These are phyloP conservation scores for Paramecium caudatum DNA, from an alignment of 73 alveolate genomes.

Conservation along the genomic window DNA sequence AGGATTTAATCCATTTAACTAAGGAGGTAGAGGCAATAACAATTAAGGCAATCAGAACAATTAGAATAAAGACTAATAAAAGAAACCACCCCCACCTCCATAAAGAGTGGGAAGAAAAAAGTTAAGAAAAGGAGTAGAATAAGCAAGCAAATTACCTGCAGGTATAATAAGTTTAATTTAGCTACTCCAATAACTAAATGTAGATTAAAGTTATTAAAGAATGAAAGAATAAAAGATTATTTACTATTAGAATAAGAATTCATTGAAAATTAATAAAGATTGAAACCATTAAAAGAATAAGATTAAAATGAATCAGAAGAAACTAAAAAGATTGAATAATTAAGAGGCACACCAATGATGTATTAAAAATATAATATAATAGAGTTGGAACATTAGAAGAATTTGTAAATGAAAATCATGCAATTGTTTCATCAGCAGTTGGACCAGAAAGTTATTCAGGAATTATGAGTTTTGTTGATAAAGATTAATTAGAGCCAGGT, in stretches of 20 bases:
- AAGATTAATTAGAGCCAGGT: conserved; percentile 99
- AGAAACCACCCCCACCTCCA: conserved; percentile 81
- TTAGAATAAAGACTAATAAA: conserved; percentile 6
- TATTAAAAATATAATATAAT: neutral
- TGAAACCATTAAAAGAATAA: conserved; percentile 84
- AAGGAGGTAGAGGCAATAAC: neutral
- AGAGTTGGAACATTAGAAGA: conserved; percentile 98
- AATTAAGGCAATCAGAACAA: conserved; percentile 30
- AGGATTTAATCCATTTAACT: conserved; percentile 48
- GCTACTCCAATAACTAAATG: conserved; percentile 95
- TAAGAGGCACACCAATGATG: conserved; percentile 98
- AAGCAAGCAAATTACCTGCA: conserved; percentile 82
- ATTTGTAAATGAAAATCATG: conserved; percentile 96
- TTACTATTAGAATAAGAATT: conserved; percentile 97
- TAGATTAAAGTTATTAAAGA: conserved; percentile 89
- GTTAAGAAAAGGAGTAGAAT: conserved; percentile 85
- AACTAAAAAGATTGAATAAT: conserved; percentile 93
- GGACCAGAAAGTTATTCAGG: conserved; percentile 98
- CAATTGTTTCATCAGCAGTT: conserved; percentile 95
- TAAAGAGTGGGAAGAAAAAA: conserved; percentile 87
- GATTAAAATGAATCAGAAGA: conserved; percentile 94
- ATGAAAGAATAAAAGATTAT: conserved; percentile 94
- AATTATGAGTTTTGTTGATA: conserved; percentile 97
- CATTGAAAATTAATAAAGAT: conserved; percentile 94
- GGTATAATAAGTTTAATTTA: conserved; percentile 58